Conservation (phyloP, 2,329 filamentous ascomycete species). For the Pseudogymnoascus sp. region DNA sequence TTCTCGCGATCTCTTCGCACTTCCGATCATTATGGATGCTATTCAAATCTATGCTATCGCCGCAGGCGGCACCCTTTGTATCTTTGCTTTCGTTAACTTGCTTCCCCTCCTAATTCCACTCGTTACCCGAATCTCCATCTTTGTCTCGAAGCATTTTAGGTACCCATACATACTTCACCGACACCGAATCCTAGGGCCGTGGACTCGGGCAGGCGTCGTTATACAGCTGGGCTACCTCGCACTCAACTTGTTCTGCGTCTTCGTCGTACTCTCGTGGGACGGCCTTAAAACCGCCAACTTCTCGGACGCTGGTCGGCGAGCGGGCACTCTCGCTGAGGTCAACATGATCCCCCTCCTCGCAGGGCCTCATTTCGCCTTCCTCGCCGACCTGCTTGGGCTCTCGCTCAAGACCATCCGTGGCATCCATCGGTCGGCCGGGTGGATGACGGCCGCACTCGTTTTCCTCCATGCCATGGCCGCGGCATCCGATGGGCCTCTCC, state of each 20-base stretch:
- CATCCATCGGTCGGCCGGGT: slow-evolving; percentile 17
- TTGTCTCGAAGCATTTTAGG: not conserved
- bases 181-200: not conserved
- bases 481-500: not conserved
- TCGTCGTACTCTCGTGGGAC: not conserved
- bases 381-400: slow-evolving; percentile 12
- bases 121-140: not conserved
- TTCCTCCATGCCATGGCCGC: slow-evolving; percentile 16
- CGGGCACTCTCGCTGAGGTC: slow-evolving; percentile 14
- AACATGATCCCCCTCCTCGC: slow-evolving; percentile 13
- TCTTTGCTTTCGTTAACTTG: slow-evolving; percentile 7
- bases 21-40: not conserved
- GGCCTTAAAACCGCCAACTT: not conserved
- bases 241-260: not conserved
- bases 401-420: slow-evolving; percentile 14
- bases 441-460: slow-evolving; percentile 16
- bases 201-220: not conserved
- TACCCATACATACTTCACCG: not conserved
- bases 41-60: slow-evolving; percentile 9
- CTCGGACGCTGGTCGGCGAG: not conserved
- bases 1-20: not conserved
- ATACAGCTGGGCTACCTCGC: slow-evolving; percentile 2
- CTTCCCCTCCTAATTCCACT: not conserved
- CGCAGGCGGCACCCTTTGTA: not conserved
- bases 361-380: too few relatives aligned